Percentiles rank a stretch among this genome's conserved stretches.
Evolutionary conservation across 805 yeast genomes (phyloP).

Genomic region (Spathaspora gorwiae): DNA sequence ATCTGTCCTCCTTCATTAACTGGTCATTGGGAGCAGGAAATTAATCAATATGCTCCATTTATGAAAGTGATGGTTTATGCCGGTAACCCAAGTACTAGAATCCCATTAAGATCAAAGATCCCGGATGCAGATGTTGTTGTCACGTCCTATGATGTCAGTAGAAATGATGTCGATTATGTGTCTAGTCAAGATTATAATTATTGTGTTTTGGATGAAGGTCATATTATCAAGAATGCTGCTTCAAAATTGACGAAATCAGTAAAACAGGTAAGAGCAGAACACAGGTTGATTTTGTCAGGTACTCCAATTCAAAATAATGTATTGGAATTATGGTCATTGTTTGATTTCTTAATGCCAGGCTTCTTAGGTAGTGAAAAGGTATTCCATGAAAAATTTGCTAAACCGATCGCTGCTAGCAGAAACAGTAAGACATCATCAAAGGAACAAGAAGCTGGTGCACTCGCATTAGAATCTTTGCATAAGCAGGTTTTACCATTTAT

Average conservation of each 20-base stretch:
- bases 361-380: slow-evolving; percentile 91
- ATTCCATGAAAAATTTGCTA: slow-evolving; percentile 94
- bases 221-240: slow-evolving; percentile 86
- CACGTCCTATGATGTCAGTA: slow-evolving; percentile 92
- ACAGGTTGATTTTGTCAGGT: slow-evolving; percentile 86
- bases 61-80: slow-evolving; percentile 81
- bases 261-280: slow-evolving; percentile 77
- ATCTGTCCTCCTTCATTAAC: slow-evolving; percentile 97
- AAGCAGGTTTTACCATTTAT: slow-evolving; percentile 95
- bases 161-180: slow-evolving; percentile 78
- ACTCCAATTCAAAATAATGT: slow-evolving; percentile 98
- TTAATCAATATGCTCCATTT: slow-evolving; percentile 84
- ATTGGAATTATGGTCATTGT: slow-evolving; percentile 92
- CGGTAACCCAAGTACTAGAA: slow-evolving; percentile 81
- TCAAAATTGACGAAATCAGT: slow-evolving; percentile 89
- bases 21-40: slow-evolving; percentile 98
- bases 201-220: slow-evolving; percentile 97
- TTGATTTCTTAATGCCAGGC: slow-evolving; percentile 98
- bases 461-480: slow-evolving; percentile 92
- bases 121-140: slow-evolving; percentile 74
- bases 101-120: slow-evolving; percentile 49
- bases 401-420: slow-evolving; percentile 92
- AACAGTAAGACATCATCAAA: slow-evolving; percentile 83
- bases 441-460: slow-evolving; percentile 95
- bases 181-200: slow-evolving; percentile 71